Base-by-base conservation (phyloP, 495 filamentous ascomycete genomes). In the Penicillium bialowiezense region DNA sequence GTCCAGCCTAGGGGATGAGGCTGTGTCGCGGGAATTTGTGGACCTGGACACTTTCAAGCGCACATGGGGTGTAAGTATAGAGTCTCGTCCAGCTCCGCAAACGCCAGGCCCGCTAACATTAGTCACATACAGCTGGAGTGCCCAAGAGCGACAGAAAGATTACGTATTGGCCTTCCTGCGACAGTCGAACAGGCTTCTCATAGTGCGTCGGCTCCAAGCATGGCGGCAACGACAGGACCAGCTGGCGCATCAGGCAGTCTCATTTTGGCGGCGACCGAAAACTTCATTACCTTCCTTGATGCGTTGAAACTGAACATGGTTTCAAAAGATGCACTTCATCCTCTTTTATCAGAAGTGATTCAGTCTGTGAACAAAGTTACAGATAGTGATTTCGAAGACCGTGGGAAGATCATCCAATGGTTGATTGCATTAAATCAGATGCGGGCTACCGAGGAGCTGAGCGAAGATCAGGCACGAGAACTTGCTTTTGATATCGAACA, bases 401-500 rank as follows among this genome's bases (percentile, higher is more conserved):
- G 92, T 58, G 90, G 88, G 34, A 97, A 97, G 76, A 97, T 99
- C 58, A 89, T 99, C 34, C 90, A 95, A 62, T 99, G 95, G 95
- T 75, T 99, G 56, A 99, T 99, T 59, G 83, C 87, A 20, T 73
- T 99, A 55, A 97, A 99, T 64, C 90, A 95, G 67, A 97, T 97
- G 93, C 86, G 89, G 54, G 91, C 90, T 17, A 90, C 90, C 2
- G 91, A 97, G 52, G 91, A 96, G 64, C 69, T 99, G 58, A 85
- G 75, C 48, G 88, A 96, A 59, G 86, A 90, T 13, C 90, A 97
- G 69, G 86, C 86, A 5, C 76, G 95, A 39, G 88, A 99, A 67
- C 74, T 97, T 55, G 79, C 88, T 31, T 82, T 95, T 63, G 88
- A 95, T 63, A 93, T 93, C 65, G 87, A 93, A 60, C 84, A 85